phyloP scores from a whole-genome alignment of 163 green algal genomes.

The Chlamydomonas reinhardtii region DNA sequence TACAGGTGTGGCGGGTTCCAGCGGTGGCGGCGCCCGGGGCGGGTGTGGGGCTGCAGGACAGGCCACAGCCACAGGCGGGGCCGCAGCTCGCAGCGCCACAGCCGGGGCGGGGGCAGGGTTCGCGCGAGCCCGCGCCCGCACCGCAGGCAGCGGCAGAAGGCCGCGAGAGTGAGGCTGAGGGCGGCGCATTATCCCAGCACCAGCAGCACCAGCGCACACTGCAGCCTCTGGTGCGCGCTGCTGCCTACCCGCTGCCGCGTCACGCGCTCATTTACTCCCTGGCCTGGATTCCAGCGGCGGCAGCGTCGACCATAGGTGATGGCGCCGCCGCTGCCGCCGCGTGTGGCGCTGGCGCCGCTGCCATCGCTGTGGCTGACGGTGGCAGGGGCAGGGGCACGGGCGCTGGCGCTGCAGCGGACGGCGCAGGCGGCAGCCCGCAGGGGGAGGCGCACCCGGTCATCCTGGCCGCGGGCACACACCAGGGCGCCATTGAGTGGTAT shows the following conservation, averaged over 20 bases:
- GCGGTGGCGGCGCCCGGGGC: background rate
- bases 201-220: background rate
- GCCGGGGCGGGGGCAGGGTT: too few relatives aligned
- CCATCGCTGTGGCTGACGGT: background rate
- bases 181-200: too few relatives aligned
- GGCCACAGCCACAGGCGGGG: too few relatives aligned
- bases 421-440: background rate
- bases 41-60: background rate
- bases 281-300: background rate
- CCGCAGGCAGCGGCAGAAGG: background rate
- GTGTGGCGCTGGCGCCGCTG: background rate
- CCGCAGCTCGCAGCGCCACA: background rate
- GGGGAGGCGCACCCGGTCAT: too few relatives aligned
- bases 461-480: background rate
- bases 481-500: background rate
- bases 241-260: background rate
- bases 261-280: constrained; percentile 8
- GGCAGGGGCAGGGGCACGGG: background rate
- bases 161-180: too few relatives aligned
- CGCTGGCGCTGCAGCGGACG: background rate
- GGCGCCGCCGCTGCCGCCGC: too few relatives aligned
- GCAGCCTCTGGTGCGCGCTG: background rate
- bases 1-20: constrained; percentile 5
- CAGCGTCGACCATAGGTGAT: too few relatives aligned
- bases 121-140: too few relatives aligned